Conservation (phyloP, 768 basidiomycete genomes). For the Tricholoma hemisulphureum region DNA sequence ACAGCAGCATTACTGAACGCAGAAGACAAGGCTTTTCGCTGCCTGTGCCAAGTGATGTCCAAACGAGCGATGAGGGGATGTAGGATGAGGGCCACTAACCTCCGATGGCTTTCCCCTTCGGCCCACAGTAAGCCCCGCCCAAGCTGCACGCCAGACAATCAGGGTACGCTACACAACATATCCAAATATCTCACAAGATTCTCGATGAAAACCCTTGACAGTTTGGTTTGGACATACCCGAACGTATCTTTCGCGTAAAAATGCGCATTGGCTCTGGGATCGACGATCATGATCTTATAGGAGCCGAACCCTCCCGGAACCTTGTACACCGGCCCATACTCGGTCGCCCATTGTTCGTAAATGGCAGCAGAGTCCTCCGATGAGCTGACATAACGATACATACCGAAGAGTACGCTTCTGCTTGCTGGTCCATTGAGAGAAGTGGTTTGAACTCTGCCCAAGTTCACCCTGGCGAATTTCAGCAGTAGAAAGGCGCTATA, state of each 20-base stretch:
- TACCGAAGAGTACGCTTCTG: slow-evolving; percentile 8
- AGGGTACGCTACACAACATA: background rate
- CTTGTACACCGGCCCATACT: slow-evolving; percentile 25
- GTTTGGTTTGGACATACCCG: slow-evolving; percentile 21
- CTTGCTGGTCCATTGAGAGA: slow-evolving; percentile 9
- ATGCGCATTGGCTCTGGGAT: slow-evolving; percentile 25
- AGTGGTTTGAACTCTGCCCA: slow-evolving; percentile 1
- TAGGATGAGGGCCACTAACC: slow-evolving; percentile 19
- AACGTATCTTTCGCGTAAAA: slow-evolving; percentile 27
- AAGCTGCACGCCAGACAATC: slow-evolving; percentile 10
- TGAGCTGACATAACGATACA: slow-evolving; percentile 5
- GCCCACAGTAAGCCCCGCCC: slow-evolving; percentile 40
- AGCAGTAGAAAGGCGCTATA: background rate
- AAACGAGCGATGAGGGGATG: background rate
- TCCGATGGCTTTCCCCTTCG: slow-evolving; percentile 43
- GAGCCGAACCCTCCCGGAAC: slow-evolving; percentile 18
- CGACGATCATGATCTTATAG: slow-evolving; percentile 21
- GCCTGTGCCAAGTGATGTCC: slow-evolving; percentile 21
- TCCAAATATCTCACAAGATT: slow-evolving; percentile 18
- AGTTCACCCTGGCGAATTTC: background rate
- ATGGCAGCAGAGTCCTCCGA: slow-evolving; percentile 14
- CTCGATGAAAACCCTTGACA: slow-evolving; percentile 23
- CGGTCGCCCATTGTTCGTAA: slow-evolving; percentile 23
- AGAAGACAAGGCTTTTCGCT: slow-evolving; percentile 37
- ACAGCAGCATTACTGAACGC: slow-evolving; percentile 43